These are phyloP conservation scores for Perkinsus chesapeaki DNA, from an alignment of 169 alveolate species.

Conservation along the genomic window DNA sequence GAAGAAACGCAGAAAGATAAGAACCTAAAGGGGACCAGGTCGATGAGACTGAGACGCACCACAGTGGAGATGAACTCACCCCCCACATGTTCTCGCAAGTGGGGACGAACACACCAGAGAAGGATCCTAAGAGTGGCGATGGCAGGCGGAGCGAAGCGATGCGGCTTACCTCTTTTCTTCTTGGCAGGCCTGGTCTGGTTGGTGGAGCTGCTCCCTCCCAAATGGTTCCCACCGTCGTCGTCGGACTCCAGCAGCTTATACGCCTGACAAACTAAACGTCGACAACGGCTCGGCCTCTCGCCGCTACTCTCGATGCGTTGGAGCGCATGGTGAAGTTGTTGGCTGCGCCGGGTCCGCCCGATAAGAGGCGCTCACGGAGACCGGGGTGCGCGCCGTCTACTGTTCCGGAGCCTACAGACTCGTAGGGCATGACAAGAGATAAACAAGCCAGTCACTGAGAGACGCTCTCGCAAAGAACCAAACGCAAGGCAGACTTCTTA, in stretches of 20 bases:
- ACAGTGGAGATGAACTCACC: neutral
- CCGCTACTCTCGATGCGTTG: neutral
- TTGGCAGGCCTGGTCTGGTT: neutral
- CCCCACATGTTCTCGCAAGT: conserved; percentile 44
- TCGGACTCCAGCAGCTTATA: neutral
- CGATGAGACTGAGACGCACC: too few relatives aligned
- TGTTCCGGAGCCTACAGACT: neutral
- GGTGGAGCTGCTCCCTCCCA: neutral
- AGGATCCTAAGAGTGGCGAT: conserved; percentile 20
- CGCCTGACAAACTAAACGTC: neutral
- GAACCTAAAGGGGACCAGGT: neutral
- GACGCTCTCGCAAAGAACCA: neutral
- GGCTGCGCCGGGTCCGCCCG: neutral
- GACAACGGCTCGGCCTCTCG: neutral
- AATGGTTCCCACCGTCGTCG: neutral
- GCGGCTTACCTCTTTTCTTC: neutral
- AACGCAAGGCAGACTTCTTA: neutral
- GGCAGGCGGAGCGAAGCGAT: too few relatives aligned
- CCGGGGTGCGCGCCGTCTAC: neutral
- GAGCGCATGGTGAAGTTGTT: neutral
- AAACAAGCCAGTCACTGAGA: neutral
- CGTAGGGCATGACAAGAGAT: neutral
- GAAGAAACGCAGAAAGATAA: conserved; percentile 37
- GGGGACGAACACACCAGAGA: conserved; percentile 35
- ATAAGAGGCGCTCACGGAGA: neutral